Base-by-base conservation (phyloP, 257 asterid genomes). In the Solanum clarkiae region DNA sequence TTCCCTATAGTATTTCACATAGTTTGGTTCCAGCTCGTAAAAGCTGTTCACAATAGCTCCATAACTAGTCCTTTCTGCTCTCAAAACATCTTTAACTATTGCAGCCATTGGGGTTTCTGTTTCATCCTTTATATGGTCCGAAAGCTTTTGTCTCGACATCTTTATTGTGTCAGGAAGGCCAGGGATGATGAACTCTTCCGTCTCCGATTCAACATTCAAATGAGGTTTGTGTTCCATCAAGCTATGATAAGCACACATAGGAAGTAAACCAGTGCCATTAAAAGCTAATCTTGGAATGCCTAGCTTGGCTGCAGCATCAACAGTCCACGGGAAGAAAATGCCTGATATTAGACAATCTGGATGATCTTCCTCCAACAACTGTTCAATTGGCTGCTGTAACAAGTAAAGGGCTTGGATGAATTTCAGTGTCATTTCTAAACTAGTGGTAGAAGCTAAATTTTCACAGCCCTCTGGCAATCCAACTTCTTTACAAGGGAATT, bases 31-130 rank as follows among this genome's bases (percentile, higher is more conserved):
- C 0, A 88, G 56, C 86, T 91, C 93, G 70, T 87, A 90, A 84
- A 93, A 91, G 84, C 91, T 91, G 60, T 93, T 93, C 4, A 88
- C 70, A 59, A 92, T 71, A 32, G 87, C 89, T 63, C 93, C 94
- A 74, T 88, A 88, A 82, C 92, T 89, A 63, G 40, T 85, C 40
- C 3, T 7, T 51, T 88, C 93, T 12, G 87, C 91, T 65, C 62
- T 77, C 84, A 89, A 17, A 51, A 62, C 45, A 80, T 86, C 40
- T 80, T 42, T 26, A 65, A 13, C 80, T 82, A 24, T 36, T 51
- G 56, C 45, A 2, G 77, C 45, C 60, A 88, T 83, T 0, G 56
- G 82, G 12, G 54, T 57, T 26, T 86, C 87, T 2, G 45, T 72
- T 62, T 85, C 88, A 9, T 57, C 80, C 42, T 32, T 18, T 2